Percentiles rank a stretch among this genome's conserved stretches.
phyloP scores from a whole-genome alignment of 208 protist species.

The Trypanosoma theileri region DNA sequence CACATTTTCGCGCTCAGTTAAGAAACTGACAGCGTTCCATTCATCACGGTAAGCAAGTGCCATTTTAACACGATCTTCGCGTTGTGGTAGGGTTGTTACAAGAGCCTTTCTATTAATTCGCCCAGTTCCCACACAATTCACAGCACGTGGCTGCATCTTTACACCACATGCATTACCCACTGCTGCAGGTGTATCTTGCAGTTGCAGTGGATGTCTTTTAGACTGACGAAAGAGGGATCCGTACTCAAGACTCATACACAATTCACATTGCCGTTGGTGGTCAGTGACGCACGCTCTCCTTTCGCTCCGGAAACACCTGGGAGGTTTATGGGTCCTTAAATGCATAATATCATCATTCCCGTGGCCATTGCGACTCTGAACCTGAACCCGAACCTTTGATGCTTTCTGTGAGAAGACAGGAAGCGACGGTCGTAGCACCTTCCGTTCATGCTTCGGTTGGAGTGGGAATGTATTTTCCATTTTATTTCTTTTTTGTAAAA shows the following conservation, averaged over 20 bases:
- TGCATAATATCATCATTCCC: too few relatives aligned
- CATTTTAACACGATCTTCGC: constrained; percentile 29
- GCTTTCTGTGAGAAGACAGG: too few relatives aligned
- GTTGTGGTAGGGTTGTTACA: constrained; percentile 20
- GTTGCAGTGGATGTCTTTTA: background rate
- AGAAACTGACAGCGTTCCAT: constrained; percentile 15
- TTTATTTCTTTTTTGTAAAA: background rate
- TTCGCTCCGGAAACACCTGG: background rate
- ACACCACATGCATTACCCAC: constrained; percentile 22
- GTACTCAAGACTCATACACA: constrained; percentile 16
- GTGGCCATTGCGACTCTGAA: too few relatives aligned
- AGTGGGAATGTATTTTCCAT: background rate
- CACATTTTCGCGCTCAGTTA: background rate
- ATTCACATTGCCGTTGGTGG: constrained; percentile 16
- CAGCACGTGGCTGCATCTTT: constrained; percentile 20
- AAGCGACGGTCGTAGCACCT: background rate
- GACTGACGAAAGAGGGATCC: background rate
- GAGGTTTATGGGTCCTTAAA: too few relatives aligned
- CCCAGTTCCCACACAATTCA: constrained; percentile 23
- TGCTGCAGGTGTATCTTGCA: constrained; percentile 20
- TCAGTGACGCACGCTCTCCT: background rate
- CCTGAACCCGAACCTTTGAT: too few relatives aligned
- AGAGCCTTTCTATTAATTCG: constrained; percentile 18
- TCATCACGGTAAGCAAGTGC: constrained; percentile 22
- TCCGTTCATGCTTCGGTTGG: background rate